These are phyloP conservation scores for Ustilago lituana DNA, from an alignment of 1,284 basidiomycete species.

Conservation along the genomic window DNA sequence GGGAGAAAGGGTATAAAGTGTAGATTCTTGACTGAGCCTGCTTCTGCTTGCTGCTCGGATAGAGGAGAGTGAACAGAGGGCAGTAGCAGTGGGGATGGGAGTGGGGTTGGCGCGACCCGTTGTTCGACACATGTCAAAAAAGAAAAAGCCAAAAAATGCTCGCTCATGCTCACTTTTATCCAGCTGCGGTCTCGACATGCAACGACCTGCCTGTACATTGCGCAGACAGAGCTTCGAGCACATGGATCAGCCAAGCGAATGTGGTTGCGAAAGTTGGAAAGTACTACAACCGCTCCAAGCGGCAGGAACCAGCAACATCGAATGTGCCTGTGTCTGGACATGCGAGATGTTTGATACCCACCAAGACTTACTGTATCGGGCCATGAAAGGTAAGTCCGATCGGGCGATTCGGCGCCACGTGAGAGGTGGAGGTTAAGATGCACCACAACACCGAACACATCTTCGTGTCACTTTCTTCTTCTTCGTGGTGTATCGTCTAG, in stretches of 20 bases:
- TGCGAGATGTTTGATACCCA: too few species aligned
- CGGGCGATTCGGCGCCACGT: constrained; percentile 16
- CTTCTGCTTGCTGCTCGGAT: constrained; percentile 1
- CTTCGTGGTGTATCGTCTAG: background rate
- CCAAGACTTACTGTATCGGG: background rate
- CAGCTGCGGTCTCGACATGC: too few species aligned
- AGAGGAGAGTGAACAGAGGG: background rate
- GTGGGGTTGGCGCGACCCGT: constrained; percentile 12
- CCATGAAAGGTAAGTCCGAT: background rate
- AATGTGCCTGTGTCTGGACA: background rate
- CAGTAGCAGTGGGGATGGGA: background rate
- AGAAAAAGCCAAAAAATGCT: background rate
- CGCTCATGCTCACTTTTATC: too few species aligned
- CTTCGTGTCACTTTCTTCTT: constrained; percentile 11
- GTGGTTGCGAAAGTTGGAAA: constrained; percentile 7
- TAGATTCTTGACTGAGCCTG: constrained; percentile 29
- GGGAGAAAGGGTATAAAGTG: background rate
- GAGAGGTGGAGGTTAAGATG: constrained; percentile 24
- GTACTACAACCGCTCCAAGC: constrained; percentile 4
- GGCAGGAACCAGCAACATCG: background rate
- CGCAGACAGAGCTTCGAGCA: background rate
- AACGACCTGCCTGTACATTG: too few species aligned
- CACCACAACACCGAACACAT: constrained; percentile 1
- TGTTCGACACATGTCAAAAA: constrained; percentile 50
- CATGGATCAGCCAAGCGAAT: too few species aligned